Evolutionary conservation across 768 basidiomycete species (phyloP).

Genomic region (Naematelia encephala): DNA sequence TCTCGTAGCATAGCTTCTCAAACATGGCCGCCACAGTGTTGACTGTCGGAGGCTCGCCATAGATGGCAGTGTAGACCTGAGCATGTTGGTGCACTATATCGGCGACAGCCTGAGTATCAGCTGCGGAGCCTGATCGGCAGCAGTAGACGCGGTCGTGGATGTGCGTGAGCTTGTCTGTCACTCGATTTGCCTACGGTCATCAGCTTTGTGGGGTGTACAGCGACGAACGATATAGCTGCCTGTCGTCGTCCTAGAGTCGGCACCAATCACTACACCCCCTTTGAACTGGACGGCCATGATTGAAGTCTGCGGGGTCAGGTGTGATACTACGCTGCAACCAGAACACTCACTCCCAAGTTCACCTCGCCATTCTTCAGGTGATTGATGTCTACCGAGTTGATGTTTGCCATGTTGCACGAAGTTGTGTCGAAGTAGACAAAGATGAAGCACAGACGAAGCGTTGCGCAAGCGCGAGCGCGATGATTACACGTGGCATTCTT

Average conservation of each 20-base stretch:
- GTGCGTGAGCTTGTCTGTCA: slow-evolving; percentile 95
- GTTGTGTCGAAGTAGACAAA: too few species aligned
- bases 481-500: not conserved
- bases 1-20: slow-evolving; percentile 83
- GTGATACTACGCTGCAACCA: not conserved
- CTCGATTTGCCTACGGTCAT: slow-evolving; percentile 83
- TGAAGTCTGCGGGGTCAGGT: slow-evolving; percentile 67
- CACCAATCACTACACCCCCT: slow-evolving; percentile 90
- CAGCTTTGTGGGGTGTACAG: not conserved
- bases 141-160: slow-evolving; percentile 98
- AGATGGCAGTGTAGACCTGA: slow-evolving; percentile 67
- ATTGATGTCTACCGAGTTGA: slow-evolving; percentile 69
- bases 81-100: slow-evolving; percentile 81
- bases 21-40: slow-evolving; percentile 76
- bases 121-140: slow-evolving; percentile 96
- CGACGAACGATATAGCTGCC: slow-evolving; percentile 84
- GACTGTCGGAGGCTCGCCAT: slow-evolving; percentile 69
- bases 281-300: slow-evolving; percentile 99
- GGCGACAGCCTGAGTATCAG: slow-evolving; percentile 92
- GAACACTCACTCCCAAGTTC: slow-evolving; percentile 79
- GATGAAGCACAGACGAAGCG: not conserved
- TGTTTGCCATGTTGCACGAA: slow-evolving; percentile 54
- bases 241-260: slow-evolving; percentile 94
- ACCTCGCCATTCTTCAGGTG: slow-evolving; percentile 92
- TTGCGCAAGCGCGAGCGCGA: not conserved